Evolutionary conservation across 495 filamentous ascomycete species (phyloP).

Genomic region (Daldinia childiae): DNA sequence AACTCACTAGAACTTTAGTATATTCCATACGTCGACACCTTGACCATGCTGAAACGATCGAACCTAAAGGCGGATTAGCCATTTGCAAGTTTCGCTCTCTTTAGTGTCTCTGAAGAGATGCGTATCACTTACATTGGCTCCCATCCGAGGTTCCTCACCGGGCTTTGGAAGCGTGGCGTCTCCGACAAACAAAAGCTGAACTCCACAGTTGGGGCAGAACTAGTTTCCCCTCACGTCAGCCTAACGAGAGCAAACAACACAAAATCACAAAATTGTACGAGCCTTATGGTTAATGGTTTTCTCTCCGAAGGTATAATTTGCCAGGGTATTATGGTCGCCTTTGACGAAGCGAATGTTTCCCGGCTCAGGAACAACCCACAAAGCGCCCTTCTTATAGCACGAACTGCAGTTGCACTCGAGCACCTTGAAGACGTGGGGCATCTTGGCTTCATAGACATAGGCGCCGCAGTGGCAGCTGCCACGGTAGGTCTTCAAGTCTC

Average conservation of each 20-base stretch:
- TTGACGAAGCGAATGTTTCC: constrained; percentile 53
- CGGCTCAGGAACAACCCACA: constrained; percentile 48
- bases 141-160: constrained; percentile 38
- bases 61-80: constrained; percentile 32
- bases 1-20: constrained; percentile 46
- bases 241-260: constrained; percentile 1
- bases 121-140: constrained; percentile 36
- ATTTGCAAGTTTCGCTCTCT: background rate
- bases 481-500: constrained; percentile 57
- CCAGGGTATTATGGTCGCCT: constrained; percentile 47
- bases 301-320: constrained; percentile 50
- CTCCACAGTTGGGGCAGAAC: constrained; percentile 58
- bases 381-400: constrained; percentile 56
- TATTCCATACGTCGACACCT: constrained; percentile 48
- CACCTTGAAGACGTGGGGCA: constrained; percentile 54
- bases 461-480: constrained; percentile 67
- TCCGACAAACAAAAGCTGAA: constrained; percentile 40
- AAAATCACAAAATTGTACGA: constrained; percentile 1
- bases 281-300: constrained; percentile 50
- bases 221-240: constrained; percentile 35
- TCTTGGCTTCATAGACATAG: constrained; percentile 56
- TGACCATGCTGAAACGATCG: constrained; percentile 49
- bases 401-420: constrained; percentile 63
- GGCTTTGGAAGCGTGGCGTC: constrained; percentile 24
- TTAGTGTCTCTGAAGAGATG: background rate